Percentiles rank a stretch among this genome's conserved stretches.
These are phyloP conservation scores for Gonapodya sp. DNA, from an alignment of 192 early-diverging fungal genomes.

Conservation along the genomic window DNA sequence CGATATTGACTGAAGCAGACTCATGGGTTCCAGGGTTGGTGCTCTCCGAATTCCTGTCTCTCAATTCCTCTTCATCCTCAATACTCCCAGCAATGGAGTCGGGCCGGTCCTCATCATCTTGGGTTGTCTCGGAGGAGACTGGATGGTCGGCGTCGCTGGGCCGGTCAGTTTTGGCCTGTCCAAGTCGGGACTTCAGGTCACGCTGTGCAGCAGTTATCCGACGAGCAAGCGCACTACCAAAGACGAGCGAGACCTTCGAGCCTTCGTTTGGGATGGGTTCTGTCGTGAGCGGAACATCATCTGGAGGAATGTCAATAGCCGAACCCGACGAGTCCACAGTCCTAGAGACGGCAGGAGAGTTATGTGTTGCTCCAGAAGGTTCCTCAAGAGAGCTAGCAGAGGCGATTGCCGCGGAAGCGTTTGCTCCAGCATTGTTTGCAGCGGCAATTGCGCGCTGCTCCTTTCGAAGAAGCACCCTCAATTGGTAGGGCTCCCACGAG, in stretches of 20 bases:
- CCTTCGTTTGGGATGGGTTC: background rate
- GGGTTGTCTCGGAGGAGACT: background rate
- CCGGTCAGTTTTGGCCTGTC: no score
- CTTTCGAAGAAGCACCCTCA: background rate
- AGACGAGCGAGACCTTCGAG: background rate
- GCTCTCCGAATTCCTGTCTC: background rate
- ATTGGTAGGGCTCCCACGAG: background rate
- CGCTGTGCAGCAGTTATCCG: background rate
- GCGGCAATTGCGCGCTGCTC: background rate
- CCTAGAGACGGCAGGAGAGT: no score
- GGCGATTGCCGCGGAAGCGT: background rate
- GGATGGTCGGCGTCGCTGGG: background rate
- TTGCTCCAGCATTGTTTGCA: background rate
- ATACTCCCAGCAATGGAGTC: background rate
- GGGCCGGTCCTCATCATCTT: background rate
- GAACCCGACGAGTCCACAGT: no score
- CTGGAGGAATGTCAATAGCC: no score
- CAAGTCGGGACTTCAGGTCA: background rate
- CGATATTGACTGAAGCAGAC: background rate
- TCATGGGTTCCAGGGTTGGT: no score
- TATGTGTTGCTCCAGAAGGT: no score
- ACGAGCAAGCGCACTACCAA: background rate
- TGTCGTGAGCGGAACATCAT: no score
- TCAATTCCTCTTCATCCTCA: background rate
- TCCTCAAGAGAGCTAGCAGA: no score